A percentile compares a stretch with the other conserved stretches of the same genome.
phyloP scores from a whole-genome alignment of 164 flowering plant genomes.

The Piper betle region DNA sequence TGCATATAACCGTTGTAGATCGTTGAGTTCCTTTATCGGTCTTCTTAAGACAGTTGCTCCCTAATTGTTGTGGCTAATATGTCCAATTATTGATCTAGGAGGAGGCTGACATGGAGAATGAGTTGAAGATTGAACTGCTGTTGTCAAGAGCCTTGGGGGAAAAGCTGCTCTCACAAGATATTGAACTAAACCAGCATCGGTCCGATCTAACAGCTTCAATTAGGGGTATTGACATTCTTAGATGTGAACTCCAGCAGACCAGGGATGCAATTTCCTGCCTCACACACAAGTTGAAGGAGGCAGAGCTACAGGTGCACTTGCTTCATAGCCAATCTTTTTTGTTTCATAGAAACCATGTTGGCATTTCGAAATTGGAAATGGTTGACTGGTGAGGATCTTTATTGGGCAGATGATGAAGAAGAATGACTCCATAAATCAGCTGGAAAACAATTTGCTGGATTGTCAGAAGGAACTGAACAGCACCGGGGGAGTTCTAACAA shows the following conservation, averaged over 20 bases:
- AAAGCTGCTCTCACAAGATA: conserved; percentile 61
- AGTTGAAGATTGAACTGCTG: conserved; percentile 71
- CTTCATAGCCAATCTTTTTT: background rate
- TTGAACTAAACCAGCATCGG: conserved; percentile 71
- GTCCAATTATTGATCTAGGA: conserved; percentile 24
- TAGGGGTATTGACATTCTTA: conserved; percentile 63
- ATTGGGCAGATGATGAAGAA: conserved; percentile 49
- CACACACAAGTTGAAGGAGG: conserved; percentile 64
- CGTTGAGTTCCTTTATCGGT: background rate
- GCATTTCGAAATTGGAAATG: background rate
- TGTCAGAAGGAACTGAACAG: conserved; percentile 38
- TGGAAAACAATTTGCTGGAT: conserved; percentile 45
- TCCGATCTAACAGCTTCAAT: conserved; percentile 82
- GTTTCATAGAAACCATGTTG: too few relatives aligned
- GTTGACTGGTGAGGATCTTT: background rate
- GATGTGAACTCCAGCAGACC: conserved; percentile 60
- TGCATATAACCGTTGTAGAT: background rate
- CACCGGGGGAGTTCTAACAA: conserved; percentile 39
- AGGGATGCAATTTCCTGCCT: conserved; percentile 52
- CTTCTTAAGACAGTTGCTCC: background rate
- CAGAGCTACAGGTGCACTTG: conserved; percentile 71
- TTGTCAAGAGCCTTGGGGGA: conserved; percentile 63
- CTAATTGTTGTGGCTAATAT: background rate
- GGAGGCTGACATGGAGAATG: conserved; percentile 28
- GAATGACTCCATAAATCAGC: conserved; percentile 50